Conservation (phyloP, 2,329 filamentous ascomycete genomes). For the Pseudocercospora eumusae region DNA sequence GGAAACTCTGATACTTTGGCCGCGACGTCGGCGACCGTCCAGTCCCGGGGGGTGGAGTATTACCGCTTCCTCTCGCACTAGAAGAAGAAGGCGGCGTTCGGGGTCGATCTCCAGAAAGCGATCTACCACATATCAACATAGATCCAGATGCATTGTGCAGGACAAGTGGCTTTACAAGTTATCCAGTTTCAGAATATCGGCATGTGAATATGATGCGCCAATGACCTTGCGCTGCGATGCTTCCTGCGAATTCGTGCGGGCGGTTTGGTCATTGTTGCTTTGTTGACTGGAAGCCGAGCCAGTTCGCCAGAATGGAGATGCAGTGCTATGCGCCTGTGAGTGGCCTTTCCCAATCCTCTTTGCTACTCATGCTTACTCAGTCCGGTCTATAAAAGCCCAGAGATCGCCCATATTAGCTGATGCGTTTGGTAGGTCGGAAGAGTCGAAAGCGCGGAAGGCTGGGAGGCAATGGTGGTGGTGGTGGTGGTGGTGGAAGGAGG, state of each 20-base stretch:
- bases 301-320: constrained; percentile 82
- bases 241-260: constrained; percentile 52
- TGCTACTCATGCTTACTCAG: constrained; percentile 10
- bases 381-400: constrained; percentile 37
- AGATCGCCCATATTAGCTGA: constrained; percentile 44
- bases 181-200: constrained; percentile 88
- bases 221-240: constrained; percentile 69
- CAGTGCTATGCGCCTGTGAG: constrained; percentile 57
- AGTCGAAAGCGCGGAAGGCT: background rate
- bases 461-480: constrained; percentile 16
- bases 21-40: constrained; percentile 60
- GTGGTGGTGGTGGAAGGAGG: constrained; percentile 27
- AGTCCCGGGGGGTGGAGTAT: constrained; percentile 55
- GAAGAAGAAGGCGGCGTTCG: constrained; percentile 69
- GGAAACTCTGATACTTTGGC: constrained; percentile 76
- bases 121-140: constrained; percentile 23
- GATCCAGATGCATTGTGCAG: background rate
- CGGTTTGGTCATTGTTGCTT: constrained; percentile 40
- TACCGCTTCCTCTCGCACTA: constrained; percentile 56
- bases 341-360: background rate
- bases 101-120: constrained; percentile 58
- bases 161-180: constrained; percentile 60
- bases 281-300: constrained; percentile 50
- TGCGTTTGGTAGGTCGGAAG: background rate
- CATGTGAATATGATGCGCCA: constrained; percentile 93